Evolutionary conservation across 768 basidiomycete genomes (phyloP).

Genomic region (Collybiopsis confluens): DNA sequence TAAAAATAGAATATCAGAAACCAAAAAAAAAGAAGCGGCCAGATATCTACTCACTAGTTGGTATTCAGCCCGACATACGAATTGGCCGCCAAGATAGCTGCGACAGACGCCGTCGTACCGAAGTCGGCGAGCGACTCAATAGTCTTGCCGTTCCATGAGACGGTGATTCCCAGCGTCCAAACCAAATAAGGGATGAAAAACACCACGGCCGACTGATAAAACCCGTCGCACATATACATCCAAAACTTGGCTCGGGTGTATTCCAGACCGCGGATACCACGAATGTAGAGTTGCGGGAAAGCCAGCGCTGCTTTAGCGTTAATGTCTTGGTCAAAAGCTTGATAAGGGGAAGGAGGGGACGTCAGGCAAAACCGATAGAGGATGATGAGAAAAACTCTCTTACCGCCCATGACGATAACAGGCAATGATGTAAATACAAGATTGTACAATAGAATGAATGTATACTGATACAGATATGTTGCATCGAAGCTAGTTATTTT

Average conservation of each 20-base stretch:
- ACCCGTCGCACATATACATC: conserved; percentile 90
- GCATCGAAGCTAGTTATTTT: conserved; percentile 71
- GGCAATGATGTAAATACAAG: conserved; percentile 92
- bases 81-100: conserved; percentile 87
- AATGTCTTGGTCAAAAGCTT: conserved; percentile 94
- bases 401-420: conserved; percentile 86
- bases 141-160: conserved; percentile 75
- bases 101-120: conserved; percentile 86
- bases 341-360: neutral
- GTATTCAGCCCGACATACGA: conserved; percentile 87
- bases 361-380: conserved; percentile 10
- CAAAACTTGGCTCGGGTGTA: conserved; percentile 92
- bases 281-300: conserved; percentile 93
- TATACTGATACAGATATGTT: conserved; percentile 93
- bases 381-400: conserved; percentile 14
- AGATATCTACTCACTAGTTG: conserved; percentile 64
- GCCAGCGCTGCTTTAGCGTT: conserved; percentile 86
- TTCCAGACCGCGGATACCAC: conserved; percentile 90
- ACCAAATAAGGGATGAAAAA: conserved; percentile 82
- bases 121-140: conserved; percentile 83
- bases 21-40: conserved; percentile 4
- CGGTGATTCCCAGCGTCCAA: conserved; percentile 60
- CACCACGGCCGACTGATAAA: conserved; percentile 87
- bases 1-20: conserved; percentile 20
- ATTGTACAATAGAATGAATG: conserved; percentile 89